These are phyloP conservation scores for Rhizophagus sp. DNA, from an alignment of 192 early-diverging fungal genomes.

Conservation along the genomic window DNA sequence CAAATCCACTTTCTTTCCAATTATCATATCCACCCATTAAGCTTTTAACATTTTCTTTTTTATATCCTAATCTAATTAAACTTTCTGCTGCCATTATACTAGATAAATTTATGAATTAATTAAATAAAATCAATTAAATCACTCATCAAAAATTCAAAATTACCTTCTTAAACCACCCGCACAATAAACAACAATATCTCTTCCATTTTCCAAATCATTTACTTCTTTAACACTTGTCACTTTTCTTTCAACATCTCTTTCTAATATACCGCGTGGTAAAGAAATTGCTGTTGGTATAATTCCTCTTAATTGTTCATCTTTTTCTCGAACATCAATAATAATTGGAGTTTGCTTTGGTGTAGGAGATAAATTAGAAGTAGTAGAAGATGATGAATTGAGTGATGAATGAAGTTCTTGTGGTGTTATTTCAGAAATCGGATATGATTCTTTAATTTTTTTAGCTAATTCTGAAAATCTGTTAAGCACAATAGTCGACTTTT, in stretches of 20 bases:
- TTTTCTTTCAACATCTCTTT: conserved; percentile 48
- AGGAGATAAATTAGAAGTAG: not conserved
- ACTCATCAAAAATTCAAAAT: not conserved
- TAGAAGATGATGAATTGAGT: not conserved
- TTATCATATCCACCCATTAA: conserved; percentile 52
- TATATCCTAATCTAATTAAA: conserved; percentile 50
- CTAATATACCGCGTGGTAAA: conserved; percentile 49
- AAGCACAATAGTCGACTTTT: not conserved
- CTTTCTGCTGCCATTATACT: conserved; percentile 53
- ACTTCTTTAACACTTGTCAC: conserved; percentile 43
- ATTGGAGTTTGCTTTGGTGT: conserved; percentile 16
- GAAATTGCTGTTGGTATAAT: conserved; percentile 52
- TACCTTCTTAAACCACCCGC: conserved; percentile 47
- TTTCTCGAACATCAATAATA: conserved; percentile 55
- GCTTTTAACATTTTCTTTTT: conserved; percentile 40
- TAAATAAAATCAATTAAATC: not conserved
- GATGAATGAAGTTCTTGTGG: conserved; percentile 13
- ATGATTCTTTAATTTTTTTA: conserved; percentile 15
- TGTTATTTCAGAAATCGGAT: conserved; percentile 26
- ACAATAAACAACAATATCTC: conserved; percentile 54
- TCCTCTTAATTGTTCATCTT: conserved; percentile 42
- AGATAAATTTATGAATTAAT: not conserved
- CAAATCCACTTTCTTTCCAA: conserved; percentile 51
- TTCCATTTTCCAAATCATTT: conserved; percentile 39
- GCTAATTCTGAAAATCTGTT: conserved; percentile 5